Evolutionary conservation across 306 rosid species (phyloP).

Genomic region (Luffa aegyptiaca): DNA sequence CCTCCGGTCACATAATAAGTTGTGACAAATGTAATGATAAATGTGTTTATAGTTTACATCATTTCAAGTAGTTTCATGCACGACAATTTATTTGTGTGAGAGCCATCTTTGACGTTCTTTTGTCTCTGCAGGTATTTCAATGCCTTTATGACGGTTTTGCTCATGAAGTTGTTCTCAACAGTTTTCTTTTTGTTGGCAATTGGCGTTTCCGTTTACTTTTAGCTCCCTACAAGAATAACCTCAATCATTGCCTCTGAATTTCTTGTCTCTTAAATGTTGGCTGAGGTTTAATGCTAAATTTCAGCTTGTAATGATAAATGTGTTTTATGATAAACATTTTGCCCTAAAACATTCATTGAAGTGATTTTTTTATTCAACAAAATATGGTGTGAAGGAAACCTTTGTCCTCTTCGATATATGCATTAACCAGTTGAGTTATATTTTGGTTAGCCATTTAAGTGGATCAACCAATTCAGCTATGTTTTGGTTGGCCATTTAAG

Average conservation of each 20-base stretch:
- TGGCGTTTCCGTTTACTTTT: slow-evolving; percentile 11
- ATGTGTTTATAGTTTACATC: not conserved
- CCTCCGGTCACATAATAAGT: not conserved
- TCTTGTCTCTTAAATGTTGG: not conserved
- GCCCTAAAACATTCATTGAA: not conserved
- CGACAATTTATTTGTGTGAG: not conserved
- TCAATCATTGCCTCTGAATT: slow-evolving; percentile 20
- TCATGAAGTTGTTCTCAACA: slow-evolving; percentile 11
- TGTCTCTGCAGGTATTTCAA: slow-evolving; percentile 71
- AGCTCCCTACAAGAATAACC: slow-evolving; percentile 20
- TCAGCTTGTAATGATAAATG: not conserved
- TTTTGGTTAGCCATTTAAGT: too few relatives aligned
- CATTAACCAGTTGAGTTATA: too few relatives aligned
- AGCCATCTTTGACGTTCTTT: not conserved
- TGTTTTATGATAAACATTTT: not conserved
- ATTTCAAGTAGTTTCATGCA: not conserved
- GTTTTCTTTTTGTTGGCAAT: slow-evolving; percentile 22
- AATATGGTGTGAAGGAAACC: too few relatives aligned
- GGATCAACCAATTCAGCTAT: too few relatives aligned
- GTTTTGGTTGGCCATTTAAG: not conserved
- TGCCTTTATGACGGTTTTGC: slow-evolving; percentile 70
- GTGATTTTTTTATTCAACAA: too few relatives aligned
- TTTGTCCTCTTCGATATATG: too few relatives aligned
- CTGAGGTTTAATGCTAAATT: not conserved
- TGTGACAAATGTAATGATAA: not conserved